phyloP scores from a whole-genome alignment of 192 early-diverging fungal genomes.

The Gonapodya prolifera region DNA sequence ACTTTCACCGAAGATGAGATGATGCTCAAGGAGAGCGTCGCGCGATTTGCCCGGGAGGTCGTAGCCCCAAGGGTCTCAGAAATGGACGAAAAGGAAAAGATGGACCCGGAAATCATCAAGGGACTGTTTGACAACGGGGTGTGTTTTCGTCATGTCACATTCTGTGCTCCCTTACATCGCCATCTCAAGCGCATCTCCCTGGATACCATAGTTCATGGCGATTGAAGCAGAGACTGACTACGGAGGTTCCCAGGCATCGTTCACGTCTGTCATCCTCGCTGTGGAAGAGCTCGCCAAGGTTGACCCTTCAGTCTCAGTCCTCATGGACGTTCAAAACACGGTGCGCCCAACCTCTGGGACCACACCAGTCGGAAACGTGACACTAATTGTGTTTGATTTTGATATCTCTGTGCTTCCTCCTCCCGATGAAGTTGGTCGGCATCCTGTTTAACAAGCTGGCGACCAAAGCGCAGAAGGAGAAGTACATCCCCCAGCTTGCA shows the following conservation, averaged over 20 bases:
- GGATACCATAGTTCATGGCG: constrained; percentile 60
- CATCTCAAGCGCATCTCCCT: neutral
- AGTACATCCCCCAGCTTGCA: constrained; percentile 75
- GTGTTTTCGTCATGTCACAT: constrained; percentile 16
- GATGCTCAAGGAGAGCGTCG: constrained; percentile 68
- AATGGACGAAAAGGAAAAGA: constrained; percentile 85
- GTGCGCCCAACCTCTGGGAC: neutral
- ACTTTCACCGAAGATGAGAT: constrained; percentile 78
- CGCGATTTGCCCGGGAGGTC: constrained; percentile 70
- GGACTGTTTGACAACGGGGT: constrained; percentile 84
- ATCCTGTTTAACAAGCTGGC: constrained; percentile 81
- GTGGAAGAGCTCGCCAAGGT: constrained; percentile 93
- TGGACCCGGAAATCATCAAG: constrained; percentile 66
- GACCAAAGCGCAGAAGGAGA: constrained; percentile 57
- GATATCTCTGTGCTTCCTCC: constrained; percentile 14
- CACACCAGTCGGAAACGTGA: too few relatives aligned
- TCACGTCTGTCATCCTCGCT: constrained; percentile 69
- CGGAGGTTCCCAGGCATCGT: constrained; percentile 72
- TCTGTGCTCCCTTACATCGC: neutral
- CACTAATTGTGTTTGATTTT: neutral
- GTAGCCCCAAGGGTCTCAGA: constrained; percentile 71
- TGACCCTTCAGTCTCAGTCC: constrained; percentile 79
- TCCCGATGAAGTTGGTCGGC: constrained; percentile 78
- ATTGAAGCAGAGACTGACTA: constrained; percentile 71
- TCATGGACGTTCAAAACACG: constrained; percentile 63